phyloP scores from a whole-genome alignment of 2,329 filamentous ascomycete species.

The Aureobasidium subglaciale region DNA sequence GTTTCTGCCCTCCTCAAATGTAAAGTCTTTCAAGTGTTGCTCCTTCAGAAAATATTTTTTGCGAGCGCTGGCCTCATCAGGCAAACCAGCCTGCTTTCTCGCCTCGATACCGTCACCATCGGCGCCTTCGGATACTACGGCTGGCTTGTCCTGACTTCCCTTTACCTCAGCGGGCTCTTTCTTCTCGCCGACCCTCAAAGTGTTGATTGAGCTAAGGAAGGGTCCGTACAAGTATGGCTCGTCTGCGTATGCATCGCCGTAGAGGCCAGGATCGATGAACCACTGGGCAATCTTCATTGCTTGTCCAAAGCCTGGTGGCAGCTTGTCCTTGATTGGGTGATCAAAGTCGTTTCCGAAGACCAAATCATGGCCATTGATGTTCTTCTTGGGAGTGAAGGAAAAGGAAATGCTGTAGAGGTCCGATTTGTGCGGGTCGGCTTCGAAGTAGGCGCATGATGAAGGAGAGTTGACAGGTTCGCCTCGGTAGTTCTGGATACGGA shows the following conservation, averaged over 20 bases:
- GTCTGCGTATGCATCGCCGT: constrained; percentile 85
- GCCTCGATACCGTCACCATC: constrained; percentile 37
- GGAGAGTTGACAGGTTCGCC: constrained; percentile 68
- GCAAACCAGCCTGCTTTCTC: constrained; percentile 34
- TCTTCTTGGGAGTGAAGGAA: constrained; percentile 63
- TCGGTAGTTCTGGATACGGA: constrained; percentile 63
- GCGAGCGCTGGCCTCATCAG: constrained; percentile 38
- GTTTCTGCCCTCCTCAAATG: constrained; percentile 54
- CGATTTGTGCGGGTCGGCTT: constrained; percentile 56
- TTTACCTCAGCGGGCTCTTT: constrained; percentile 27
- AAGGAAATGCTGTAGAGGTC: constrained; percentile 86
- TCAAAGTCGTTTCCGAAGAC: constrained; percentile 97
- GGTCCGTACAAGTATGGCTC: constrained; percentile 80
- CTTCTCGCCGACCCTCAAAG: constrained; percentile 57
- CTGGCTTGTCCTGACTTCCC: constrained; percentile 47
- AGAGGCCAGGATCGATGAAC: constrained; percentile 84
- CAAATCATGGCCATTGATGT: constrained; percentile 62
- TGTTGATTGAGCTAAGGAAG: constrained; percentile 72
- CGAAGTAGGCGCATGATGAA: constrained; percentile 69
- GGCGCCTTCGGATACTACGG: constrained; percentile 47
- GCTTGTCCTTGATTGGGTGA: constrained; percentile 72
- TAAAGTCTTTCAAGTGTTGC: constrained; percentile 48
- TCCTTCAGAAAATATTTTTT: constrained; percentile 56
- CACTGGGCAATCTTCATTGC: constrained; percentile 81
- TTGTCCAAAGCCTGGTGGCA: constrained; percentile 80